Evolutionary conservation across 495 filamentous ascomycete genomes (phyloP).

Genomic region (Zalerion maritima): DNA sequence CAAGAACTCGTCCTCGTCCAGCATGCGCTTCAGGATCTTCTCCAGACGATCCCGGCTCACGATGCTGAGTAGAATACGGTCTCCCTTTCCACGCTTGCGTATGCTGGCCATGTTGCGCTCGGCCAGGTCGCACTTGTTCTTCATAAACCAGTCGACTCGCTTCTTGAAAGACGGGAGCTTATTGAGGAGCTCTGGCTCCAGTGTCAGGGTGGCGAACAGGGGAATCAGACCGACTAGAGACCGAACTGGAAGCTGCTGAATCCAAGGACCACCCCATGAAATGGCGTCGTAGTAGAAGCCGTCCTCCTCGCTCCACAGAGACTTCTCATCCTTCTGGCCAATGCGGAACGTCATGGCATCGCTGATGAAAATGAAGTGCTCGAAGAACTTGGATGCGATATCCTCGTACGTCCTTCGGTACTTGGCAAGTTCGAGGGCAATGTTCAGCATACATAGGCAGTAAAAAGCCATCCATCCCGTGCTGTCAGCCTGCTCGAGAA

Average conservation of each 20-base stretch:
- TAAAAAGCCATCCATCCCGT: conserved; percentile 99
- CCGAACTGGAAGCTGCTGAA: conserved; percentile 78
- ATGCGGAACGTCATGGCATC: conserved; percentile 90
- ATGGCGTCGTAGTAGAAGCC: conserved; percentile 98
- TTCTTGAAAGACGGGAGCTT: conserved; percentile 89
- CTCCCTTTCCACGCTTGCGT: conserved; percentile 70
- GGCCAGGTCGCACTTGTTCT: conserved; percentile 68
- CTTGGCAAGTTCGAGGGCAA: conserved; percentile 85
- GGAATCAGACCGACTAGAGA: conserved; percentile 90
- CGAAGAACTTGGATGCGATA: conserved; percentile 96
- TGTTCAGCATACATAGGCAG: conserved; percentile 89
- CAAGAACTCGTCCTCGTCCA: conserved; percentile 88
- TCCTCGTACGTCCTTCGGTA: conserved; percentile 95
- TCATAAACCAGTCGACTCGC: conserved; percentile 82
- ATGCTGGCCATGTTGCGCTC: conserved; percentile 90
- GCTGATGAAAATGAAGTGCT: conserved; percentile 94
- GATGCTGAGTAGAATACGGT: conserved; percentile 70
- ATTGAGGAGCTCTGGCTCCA: conserved; percentile 87
- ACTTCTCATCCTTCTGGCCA: conserved; percentile 59
- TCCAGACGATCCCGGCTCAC: conserved; percentile 79
- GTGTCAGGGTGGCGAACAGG: conserved; percentile 75
- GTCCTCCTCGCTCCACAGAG: conserved; percentile 89
- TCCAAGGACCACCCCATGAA: conserved; percentile 83
- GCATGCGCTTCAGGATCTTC: conserved; percentile 78
- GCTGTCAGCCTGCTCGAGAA: conserved; percentile 89